Percentiles rank a stretch among this genome's conserved stretches.
phyloP scores from a whole-genome alignment of 2,329 filamentous ascomycete genomes.

The Penicillium hordei region DNA sequence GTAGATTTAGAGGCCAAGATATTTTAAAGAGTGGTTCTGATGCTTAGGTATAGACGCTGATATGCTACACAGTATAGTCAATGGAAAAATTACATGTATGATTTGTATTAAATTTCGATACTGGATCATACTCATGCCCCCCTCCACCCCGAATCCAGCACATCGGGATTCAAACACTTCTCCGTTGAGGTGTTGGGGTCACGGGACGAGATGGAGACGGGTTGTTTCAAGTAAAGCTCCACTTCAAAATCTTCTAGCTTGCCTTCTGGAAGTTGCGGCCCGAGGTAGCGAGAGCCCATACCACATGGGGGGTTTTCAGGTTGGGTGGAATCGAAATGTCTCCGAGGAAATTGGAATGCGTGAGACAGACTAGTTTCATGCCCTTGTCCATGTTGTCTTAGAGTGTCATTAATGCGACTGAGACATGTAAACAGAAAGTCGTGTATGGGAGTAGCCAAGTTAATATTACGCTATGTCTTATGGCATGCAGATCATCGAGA shows the following conservation, averaged over 20 bases:
- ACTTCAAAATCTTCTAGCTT: slow-evolving; percentile 16
- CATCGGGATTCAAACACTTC: background rate
- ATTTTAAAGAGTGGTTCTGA: background rate
- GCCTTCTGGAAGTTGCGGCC: slow-evolving; percentile 20
- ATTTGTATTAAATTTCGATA: background rate
- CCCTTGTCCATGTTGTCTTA: background rate
- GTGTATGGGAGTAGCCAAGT: background rate
- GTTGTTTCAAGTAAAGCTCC: slow-evolving; percentile 17
- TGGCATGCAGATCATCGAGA: slow-evolving; percentile 2
- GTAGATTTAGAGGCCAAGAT: background rate
- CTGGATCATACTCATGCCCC: background rate
- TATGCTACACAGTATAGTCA: background rate
- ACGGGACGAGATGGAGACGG: slow-evolving; percentile 13
- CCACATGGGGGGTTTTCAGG: slow-evolving; percentile 5
- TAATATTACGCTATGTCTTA: slow-evolving; percentile 1
- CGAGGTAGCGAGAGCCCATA: slow-evolving; percentile 12
- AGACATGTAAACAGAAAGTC: slow-evolving; percentile 10
- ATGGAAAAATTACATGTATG: background rate
- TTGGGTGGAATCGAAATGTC: slow-evolving; percentile 6
- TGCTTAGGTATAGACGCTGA: background rate
- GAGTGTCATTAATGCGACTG: slow-evolving; percentile 9
- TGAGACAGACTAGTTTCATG: background rate
- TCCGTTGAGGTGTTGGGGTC: slow-evolving; percentile 5
- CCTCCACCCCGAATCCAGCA: background rate
- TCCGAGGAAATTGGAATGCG: slow-evolving; percentile 1